Base-by-base conservation (phyloP, 257 asterid species). In the Fraxinus anomala region DNA sequence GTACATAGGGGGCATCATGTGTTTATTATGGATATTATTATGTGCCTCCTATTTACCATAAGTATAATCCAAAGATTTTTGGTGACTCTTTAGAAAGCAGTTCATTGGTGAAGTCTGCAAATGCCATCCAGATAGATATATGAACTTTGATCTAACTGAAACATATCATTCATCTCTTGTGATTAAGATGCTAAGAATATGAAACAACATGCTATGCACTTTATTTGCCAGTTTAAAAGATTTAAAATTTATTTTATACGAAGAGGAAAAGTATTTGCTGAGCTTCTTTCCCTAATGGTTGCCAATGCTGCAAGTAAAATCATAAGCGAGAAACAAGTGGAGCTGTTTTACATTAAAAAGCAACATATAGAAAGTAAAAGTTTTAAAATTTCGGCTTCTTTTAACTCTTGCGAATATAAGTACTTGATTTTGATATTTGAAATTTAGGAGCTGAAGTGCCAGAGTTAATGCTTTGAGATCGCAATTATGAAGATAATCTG, bases 21-120 rank as follows among this genome's bases (percentile, higher is more conserved):
- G n/a, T n/a, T n/a, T n/a, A n/a, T n/a, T n/a, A n/a, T n/a, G n/a
- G n/a, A n/a, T n/a, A n/a, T n/a, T n/a, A n/a, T n/a, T n/a, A n/a
- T n/a, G n/a, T n/a, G n/a, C n/a, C n/a, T n/a, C 28, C 28, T 26
- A 26, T 26, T 0, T 26, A 26, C 28, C 0, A 26, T 1, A 26
- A 26, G 28, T 26, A 26, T 26, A 26, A 26, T 88, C 90, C 59
- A 81, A 82, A 69, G 91, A 87, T 71, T 83, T 89, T 77, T 89
- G 90, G 91, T 86, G 79, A 82, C 66, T 37, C 66, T 56, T 39
- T 24, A 67, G 51, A 67, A 17, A 67, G 66, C 36, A 28, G 28
- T n/a, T 49, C 63, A 14, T 77, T 9, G 37, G n/a, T 73, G 34
- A 73, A n/a, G 39, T 28, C 31, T 28, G 31, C 31, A 28, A 71